Conservation (phyloP, 768 basidiomycete species). For the Macrolepiota albuminosa region DNA sequence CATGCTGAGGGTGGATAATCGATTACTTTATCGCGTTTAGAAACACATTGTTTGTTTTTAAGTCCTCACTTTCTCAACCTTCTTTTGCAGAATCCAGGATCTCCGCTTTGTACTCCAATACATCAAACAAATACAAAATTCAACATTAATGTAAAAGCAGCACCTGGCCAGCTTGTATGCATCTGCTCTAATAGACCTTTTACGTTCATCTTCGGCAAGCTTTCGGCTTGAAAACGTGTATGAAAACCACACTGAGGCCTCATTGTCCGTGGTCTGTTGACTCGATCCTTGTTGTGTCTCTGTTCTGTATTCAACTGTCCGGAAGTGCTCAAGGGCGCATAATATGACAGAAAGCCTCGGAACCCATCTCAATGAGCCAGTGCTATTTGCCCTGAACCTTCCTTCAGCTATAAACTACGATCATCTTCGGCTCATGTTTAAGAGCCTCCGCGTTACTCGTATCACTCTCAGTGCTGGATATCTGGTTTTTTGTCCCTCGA, state of each 20-base stretch:
- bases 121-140: not conserved
- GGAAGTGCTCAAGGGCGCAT: not conserved
- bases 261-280: not conserved
- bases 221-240: not conserved
- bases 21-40: not conserved
- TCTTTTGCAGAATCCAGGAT: not conserved
- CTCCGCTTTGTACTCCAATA: not conserved
- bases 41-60: not conserved
- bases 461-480: not conserved
- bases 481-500: not conserved
- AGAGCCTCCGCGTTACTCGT: not conserved
- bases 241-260: not conserved
- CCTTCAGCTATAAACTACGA: not conserved
- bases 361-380: not conserved
- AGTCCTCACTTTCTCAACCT: not conserved
- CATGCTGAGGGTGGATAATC: no score
- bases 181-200: not conserved
- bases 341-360: not conserved
- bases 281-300: no score
- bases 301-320: not conserved
- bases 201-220: not conserved
- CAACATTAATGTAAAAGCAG: not conserved
- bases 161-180: not conserved
- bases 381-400: not conserved
- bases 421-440: not conserved